Conservation (phyloP, 2,329 filamentous ascomycete genomes). For the Penicillium sumatraense region DNA sequence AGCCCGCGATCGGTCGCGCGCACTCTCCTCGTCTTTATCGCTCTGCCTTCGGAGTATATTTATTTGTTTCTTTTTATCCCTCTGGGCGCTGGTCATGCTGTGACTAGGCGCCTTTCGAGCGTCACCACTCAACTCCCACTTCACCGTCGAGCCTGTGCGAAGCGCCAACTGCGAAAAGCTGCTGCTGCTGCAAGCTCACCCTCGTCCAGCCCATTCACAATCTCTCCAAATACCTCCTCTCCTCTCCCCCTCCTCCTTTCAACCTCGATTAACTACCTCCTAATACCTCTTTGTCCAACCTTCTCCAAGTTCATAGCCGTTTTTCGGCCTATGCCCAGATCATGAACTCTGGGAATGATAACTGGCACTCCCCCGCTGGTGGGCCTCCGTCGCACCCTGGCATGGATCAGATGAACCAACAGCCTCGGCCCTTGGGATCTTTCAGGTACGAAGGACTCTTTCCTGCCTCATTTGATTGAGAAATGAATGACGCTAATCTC, state of each 20-base stretch:
- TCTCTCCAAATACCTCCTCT: not conserved
- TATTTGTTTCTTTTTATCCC: conserved; percentile 9
- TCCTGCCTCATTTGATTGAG: not conserved
- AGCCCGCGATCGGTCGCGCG: conserved; percentile 45
- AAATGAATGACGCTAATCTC: conserved; percentile 14
- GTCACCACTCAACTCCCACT: conserved; percentile 12
- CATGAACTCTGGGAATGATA: conserved; percentile 51
- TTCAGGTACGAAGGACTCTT: conserved; percentile 52
- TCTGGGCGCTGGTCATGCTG: conserved; percentile 25
- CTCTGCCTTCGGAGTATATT: conserved; percentile 6
- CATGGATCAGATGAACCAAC: conserved; percentile 49
- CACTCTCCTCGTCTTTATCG: conserved; percentile 32
- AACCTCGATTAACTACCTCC: conserved; percentile 20
- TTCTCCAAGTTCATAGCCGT: not conserved
- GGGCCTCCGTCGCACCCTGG: conserved; percentile 47
- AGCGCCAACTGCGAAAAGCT: conserved; percentile 13
- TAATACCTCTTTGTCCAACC: not conserved
- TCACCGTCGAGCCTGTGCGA: not conserved
- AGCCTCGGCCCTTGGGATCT: conserved; percentile 47
- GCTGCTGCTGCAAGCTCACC: conserved; percentile 23
- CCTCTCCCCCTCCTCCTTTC: not conserved
- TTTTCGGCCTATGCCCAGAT: conserved; percentile 28
- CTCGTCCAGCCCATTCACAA: conserved; percentile 18
- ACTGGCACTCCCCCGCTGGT: conserved; percentile 45
- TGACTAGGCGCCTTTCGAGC: conserved; percentile 26